A percentile compares a stretch with the other conserved stretches of the same genome.
Evolutionary conservation across 2,329 filamentous ascomycete species (phyloP).

Genomic region (Scedosporium boydii): DNA sequence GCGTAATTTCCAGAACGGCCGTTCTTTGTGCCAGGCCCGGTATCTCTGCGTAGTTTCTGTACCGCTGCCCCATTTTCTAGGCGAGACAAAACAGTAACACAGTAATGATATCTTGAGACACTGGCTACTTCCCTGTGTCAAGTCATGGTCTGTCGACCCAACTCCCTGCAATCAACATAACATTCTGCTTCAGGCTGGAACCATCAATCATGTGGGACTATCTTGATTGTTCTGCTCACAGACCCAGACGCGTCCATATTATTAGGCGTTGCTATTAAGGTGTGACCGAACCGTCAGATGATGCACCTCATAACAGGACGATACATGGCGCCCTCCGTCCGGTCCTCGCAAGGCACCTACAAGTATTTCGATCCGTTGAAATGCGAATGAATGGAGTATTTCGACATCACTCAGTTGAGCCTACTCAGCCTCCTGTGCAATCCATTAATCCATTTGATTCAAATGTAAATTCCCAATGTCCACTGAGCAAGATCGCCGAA

Average conservation of each 20-base stretch:
- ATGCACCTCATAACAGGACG: not conserved
- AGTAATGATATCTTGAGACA: not conserved
- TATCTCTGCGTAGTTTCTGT: constrained; percentile 1
- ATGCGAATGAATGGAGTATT: not conserved
- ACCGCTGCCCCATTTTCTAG: constrained; percentile 1
- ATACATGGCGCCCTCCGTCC: not conserved
- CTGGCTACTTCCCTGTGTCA: not conserved
- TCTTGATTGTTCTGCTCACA: not conserved
- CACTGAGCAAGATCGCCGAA: no score
- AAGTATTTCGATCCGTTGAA: not conserved
- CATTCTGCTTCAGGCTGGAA: not conserved
- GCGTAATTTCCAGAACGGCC: constrained; percentile 6
- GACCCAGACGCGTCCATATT: not conserved
- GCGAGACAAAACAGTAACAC: not conserved
- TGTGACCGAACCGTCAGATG: not conserved
- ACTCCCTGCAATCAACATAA: not conserved
- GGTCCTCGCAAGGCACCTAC: not conserved
- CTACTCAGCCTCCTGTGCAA: no score
- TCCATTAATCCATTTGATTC: no score
- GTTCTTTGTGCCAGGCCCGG: not conserved
- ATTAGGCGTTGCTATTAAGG: not conserved
- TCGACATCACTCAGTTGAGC: no score
- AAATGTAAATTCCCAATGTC: no score
- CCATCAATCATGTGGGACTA: not conserved
- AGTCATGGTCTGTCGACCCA: not conserved